Evolutionary conservation across 352 stramenopile species (phyloP).

Genomic region (Pythium rhizo-oryzae): DNA sequence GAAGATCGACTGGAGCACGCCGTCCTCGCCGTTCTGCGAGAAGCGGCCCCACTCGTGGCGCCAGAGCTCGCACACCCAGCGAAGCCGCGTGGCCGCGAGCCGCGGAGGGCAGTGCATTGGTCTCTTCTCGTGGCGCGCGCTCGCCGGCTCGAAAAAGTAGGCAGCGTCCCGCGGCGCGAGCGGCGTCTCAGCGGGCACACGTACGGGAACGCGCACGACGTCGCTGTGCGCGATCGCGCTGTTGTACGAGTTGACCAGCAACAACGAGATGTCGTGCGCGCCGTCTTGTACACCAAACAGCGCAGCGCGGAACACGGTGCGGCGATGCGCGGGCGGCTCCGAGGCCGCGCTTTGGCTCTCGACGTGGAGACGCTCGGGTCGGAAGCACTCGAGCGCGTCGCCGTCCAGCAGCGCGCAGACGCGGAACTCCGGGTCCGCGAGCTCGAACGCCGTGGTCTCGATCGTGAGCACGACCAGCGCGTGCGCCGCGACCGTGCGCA

Average conservation of each 20-base stretch:
- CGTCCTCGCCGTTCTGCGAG: constrained; percentile 79
- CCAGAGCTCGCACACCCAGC: constrained; percentile 65
- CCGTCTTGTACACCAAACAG: constrained; percentile 37
- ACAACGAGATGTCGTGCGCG: constrained; percentile 36
- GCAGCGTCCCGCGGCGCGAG: constrained; percentile 12
- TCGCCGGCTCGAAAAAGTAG: constrained; percentile 12
- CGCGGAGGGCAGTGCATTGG: constrained; percentile 5
- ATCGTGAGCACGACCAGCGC: constrained; percentile 35
- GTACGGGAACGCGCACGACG: constrained; percentile 12
- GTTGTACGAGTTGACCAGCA: constrained; percentile 54
- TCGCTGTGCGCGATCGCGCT: constrained; percentile 37
- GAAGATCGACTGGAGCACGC: constrained; percentile 64
- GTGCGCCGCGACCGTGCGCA: background rate
- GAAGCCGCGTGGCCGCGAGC: background rate
- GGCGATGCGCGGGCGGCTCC: constrained; percentile 16
- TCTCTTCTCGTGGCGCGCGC: constrained; percentile 4
- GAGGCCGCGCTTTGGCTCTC: constrained; percentile 15
- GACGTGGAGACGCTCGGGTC: constrained; percentile 30
- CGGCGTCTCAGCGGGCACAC: constrained; percentile 23
- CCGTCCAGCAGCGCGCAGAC: constrained; percentile 50
- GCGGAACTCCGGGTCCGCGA: constrained; percentile 37
- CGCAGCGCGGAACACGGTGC: constrained; percentile 37
- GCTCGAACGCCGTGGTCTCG: constrained; percentile 47
- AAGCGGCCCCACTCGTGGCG: constrained; percentile 63
- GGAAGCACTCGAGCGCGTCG: constrained; percentile 45